Base-by-base conservation (phyloP, 164 flowering plant genomes). In the Macadamia tetraphylla region DNA sequence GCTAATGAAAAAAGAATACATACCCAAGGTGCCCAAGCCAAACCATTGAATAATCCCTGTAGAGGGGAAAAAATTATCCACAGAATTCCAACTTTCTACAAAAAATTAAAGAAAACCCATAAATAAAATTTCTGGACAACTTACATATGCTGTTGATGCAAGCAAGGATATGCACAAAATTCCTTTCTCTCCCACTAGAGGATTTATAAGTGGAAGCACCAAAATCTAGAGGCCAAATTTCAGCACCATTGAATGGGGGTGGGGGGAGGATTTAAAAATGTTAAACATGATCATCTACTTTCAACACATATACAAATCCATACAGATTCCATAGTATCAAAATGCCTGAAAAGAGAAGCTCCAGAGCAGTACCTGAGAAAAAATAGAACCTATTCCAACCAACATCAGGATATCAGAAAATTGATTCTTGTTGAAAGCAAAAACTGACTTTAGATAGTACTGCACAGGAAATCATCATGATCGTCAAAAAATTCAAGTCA, bases 1-100 rank as follows among this genome's bases (percentile, higher is more conserved):
- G n/a, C 46, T 42, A 12, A 12, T 51, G 40, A 23, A 35, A 2
- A 35, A 73, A n/a, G 31, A 64, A 61, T 73, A 80, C 87, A 58
- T 84, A 91, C 97, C 97, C 97, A 92, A 52, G 90, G 75, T 57
- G 95, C 93, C 97, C 97, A 88, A 11, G 97, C 97, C 70, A 92
- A 77, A 51, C 97, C 94, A 76, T 88, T 85, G 65, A 92, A 78
- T 72, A 87, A 31, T 64, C 85, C 95, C 97, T 91, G 86, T 60
- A 77, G 13, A 73, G 40, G 57, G 29, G 51, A 29, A 58, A 52
- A 58, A 29, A 18, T 23, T 17, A 67, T 12, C 17, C 1, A 43
- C 58, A 67, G 29, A 23, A 46, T 48, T 43, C 69, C 9, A 9
- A 46, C 51, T 46, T 46, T 18, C 17, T n/a, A 35, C 29, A 64